Conservation (phyloP, 2,329 filamentous ascomycete genomes). For the Pseudonectria buxi region DNA sequence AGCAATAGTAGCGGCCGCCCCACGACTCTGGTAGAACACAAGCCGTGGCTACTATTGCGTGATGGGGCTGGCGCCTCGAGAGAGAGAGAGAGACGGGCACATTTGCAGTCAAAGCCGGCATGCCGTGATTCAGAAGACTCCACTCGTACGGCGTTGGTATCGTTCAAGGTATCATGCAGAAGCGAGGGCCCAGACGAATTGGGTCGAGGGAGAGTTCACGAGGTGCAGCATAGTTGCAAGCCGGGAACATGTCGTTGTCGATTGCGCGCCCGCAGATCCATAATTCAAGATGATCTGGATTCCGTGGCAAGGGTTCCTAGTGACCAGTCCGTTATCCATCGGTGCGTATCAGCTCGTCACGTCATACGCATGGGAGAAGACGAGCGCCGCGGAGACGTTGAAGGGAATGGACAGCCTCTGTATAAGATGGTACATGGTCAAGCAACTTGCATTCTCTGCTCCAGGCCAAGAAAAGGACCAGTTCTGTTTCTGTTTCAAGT, state of each 20-base stretch:
- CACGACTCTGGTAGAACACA: constrained; percentile 4
- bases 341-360: constrained; percentile 3
- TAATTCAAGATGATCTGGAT: background rate
- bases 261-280: too few species aligned
- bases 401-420: background rate
- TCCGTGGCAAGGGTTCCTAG: background rate
- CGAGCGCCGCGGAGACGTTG: background rate
- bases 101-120: background rate
- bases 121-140: background rate
- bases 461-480: too few species aligned
- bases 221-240: too few species aligned
- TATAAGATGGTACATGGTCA: background rate
- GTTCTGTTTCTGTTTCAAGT: too few species aligned
- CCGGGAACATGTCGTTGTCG: too few species aligned
- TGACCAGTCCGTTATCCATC: background rate
- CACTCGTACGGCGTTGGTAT: background rate
- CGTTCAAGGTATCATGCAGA: too few species aligned
- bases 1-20: background rate
- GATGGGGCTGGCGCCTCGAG: constrained; percentile 1
- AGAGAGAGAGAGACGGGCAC: background rate
- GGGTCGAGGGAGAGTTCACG: too few species aligned
- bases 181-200: too few species aligned
- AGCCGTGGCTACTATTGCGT: constrained; percentile 9
- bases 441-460: too few species aligned
- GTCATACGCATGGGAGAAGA: constrained; percentile 2